Conservation (phyloP, 495 filamentous ascomycete genomes). For the Zalerion maritima region DNA sequence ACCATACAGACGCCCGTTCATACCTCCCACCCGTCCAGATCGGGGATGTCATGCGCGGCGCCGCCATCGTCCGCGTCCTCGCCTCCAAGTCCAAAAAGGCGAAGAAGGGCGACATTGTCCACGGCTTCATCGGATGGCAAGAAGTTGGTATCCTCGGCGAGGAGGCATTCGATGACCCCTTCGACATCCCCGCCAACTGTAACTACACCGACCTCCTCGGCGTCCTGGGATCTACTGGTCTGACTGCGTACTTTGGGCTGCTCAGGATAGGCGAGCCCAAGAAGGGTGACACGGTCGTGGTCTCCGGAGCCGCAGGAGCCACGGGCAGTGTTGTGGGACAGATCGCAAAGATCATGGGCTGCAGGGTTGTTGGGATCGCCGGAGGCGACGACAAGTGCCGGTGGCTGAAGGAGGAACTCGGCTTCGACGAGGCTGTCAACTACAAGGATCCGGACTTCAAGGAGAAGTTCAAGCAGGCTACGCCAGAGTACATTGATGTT, state of each 20-base stretch:
- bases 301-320: constrained; percentile 55
- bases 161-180: constrained; percentile 25
- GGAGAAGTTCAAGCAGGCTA: constrained; percentile 40
- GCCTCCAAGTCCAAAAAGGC: constrained; percentile 29
- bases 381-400: constrained; percentile 51
- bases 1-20: constrained; percentile 39
- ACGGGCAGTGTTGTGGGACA: constrained; percentile 56
- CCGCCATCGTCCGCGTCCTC: constrained; percentile 36
- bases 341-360: constrained; percentile 50
- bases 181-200: constrained; percentile 31
- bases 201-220: constrained; percentile 44
- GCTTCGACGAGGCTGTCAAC: constrained; percentile 53
- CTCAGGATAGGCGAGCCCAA: constrained; percentile 41
- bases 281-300: constrained; percentile 47
- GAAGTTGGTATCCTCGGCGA: constrained; percentile 41
- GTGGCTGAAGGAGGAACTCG: constrained; percentile 43
- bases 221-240: constrained; percentile 40
- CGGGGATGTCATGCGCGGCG: constrained; percentile 54
- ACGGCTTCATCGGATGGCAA: constrained; percentile 41
- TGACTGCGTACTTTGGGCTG: constrained; percentile 59
- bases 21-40: constrained; percentile 53
- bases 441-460: constrained; percentile 46
- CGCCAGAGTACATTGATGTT: constrained; percentile 47
- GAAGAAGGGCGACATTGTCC: constrained; percentile 37
- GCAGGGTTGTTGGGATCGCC: constrained; percentile 46